phyloP scores from a whole-genome alignment of 306 rosid species.

The Medicago truncatula region MtrunA17r5.0-ANR NC_053044.1:36299001-36299500 shows the following conservation, averaged over 20 bases:
- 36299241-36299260: too few species aligned
- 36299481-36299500: constrained; percentile 64
- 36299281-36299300: not conserved
- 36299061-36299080: too few species aligned
- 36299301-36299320: not conserved
- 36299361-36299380: constrained; percentile 54
- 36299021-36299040: too few species aligned
- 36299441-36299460: constrained; percentile 45
- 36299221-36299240: not conserved
- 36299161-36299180: too few species aligned
- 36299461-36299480: constrained; percentile 44
- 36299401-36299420: constrained; percentile 33
- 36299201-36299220: too few species aligned
- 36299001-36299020: too few species aligned
- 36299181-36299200: too few species aligned
- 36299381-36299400: constrained; percentile 52
- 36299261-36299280: not conserved
- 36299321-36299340: constrained; percentile 6
- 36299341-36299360: constrained; percentile 38
- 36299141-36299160: too few species aligned
- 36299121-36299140: too few species aligned
- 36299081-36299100: too few species aligned
- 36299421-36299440: constrained; percentile 43
- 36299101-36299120: too few species aligned
- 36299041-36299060: too few species aligned